Base-by-base conservation (phyloP, 2,329 filamentous ascomycete species). In the Stagonosporopsis cucurbitacearum region DNA sequence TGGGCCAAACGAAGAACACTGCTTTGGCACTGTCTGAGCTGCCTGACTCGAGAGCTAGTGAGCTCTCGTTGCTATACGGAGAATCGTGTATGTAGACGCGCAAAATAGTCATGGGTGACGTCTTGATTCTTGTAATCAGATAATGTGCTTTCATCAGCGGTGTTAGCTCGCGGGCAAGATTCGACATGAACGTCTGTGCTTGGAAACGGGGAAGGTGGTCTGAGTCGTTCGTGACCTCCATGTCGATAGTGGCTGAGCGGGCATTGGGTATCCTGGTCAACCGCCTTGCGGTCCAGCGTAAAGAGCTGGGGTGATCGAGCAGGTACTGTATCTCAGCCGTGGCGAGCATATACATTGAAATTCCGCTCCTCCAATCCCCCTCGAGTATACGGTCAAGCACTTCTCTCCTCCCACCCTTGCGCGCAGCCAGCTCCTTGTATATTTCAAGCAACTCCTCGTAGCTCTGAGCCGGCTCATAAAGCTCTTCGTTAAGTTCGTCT, bases 101-200 rank as follows among this genome's bases (percentile, higher is more conserved):
- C n/a, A 96, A 78, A 23, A 95, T 80, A 1, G 90, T 82, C 4
- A 95, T 78, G 0, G 90, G 86, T n/a, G 89, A 79, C 1, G 82
- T 80, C 49, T 84, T 81, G 49, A 90, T 88, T n/a, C 88, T 85
- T 62, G 89, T 87, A 57, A 95, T 85, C 65, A 91, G 88, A 73
- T 91, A 95, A 75, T 96, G 90, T 5, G 90, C 89, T 74, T 95
- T 96, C 64, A 93, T 85, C 55, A 95, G 84, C 1, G 91, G 90
- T 1, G 91, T 81, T 17, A 92, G 83, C 68, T 93, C 88, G 36
- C 81, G 80, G 63, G 93, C 89, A 2, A 96, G 84, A 62, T 88
- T 89, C 61, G 86, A 85, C 33, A 96, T 80, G 72, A 96, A 96
- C 0, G 88, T 90, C 4, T 89, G 86, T 1, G 91, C 89, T 67